Conservation (phyloP, 2,329 filamentous ascomycete genomes). For the Neophaeococcomyces aloes region DNA sequence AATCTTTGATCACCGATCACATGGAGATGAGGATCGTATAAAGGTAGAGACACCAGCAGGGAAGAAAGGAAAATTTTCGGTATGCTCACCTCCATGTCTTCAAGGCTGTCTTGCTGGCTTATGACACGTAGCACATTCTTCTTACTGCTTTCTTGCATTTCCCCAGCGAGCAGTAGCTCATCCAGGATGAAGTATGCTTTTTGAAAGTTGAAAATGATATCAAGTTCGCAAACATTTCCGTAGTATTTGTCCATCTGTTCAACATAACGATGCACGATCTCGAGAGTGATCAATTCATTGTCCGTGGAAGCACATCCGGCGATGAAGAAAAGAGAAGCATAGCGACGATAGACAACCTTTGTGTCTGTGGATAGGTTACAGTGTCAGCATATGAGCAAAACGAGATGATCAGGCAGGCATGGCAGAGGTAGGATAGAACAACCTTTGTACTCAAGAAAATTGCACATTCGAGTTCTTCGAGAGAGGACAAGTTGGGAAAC, state of each 20-base stretch:
- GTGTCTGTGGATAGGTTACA: slow-evolving; percentile 53
- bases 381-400: slow-evolving; percentile 9
- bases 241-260: slow-evolving; percentile 99
- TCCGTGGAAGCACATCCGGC: slow-evolving; percentile 93
- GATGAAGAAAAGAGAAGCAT: slow-evolving; percentile 98
- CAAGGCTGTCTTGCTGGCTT: slow-evolving; percentile 89
- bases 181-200: slow-evolving; percentile 99
- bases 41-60: background rate
- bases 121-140: slow-evolving; percentile 97
- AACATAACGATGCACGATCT: slow-evolving; percentile 97
- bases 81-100: slow-evolving; percentile 94
- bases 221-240: slow-evolving; percentile 97
- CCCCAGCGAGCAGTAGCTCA: slow-evolving; percentile 85
- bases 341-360: slow-evolving; percentile 97
- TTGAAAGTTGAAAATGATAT: slow-evolving; percentile 99
- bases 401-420: background rate
- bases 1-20: background rate
- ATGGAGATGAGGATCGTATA: background rate
- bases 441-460: slow-evolving; percentile 99
- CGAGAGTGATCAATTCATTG: slow-evolving; percentile 95
- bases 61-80: background rate
- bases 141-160: slow-evolving; percentile 98
- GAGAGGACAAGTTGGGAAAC: slow-evolving; percentile 95
- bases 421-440: slow-evolving; percentile 6
- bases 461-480: slow-evolving; percentile 96